Evolutionary conservation across 768 basidiomycete genomes (phyloP).

Genomic region (Thelephora ganbajun): DNA sequence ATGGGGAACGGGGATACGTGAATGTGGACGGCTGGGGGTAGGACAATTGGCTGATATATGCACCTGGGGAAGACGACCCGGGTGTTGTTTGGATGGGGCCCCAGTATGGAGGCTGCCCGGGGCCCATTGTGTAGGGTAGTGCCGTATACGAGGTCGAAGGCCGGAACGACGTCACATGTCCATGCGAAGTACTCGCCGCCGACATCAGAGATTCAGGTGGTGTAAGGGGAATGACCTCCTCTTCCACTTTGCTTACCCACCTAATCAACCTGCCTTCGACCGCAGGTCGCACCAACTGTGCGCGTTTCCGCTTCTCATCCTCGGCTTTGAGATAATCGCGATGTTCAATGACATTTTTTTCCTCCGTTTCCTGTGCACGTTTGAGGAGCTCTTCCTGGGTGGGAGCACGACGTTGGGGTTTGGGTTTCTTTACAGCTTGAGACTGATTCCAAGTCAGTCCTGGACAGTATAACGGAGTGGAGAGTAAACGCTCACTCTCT

Average conservation of each 20-base stretch:
- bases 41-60: too few species aligned
- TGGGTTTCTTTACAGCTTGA: conserved; percentile 44
- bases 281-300: conserved; percentile 42
- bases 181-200: not conserved
- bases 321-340: conserved; percentile 67
- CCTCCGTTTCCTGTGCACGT: conserved; percentile 75
- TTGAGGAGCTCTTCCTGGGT: conserved; percentile 81
- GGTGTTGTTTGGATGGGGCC: not conserved
- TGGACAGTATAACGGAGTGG: not conserved
- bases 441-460: conserved; percentile 14
- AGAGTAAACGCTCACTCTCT: conserved; percentile 35
- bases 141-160: not conserved
- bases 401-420: conserved; percentile 32
- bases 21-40: not conserved
- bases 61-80: not conserved
- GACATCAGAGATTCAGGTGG: conserved; percentile 16
- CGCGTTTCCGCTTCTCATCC: conserved; percentile 68
- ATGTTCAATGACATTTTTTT: conserved; percentile 69
- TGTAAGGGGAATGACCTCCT: conserved; percentile 29
- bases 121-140: too few species aligned
- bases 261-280: conserved; percentile 56
- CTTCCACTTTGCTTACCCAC: conserved; percentile 57
- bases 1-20: not conserved
- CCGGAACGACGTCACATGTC: not conserved
- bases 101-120: too few species aligned